Evolutionary conservation across 1,284 basidiomycete species (phyloP).

Genomic region (Afroboletus lepidellus): DNA sequence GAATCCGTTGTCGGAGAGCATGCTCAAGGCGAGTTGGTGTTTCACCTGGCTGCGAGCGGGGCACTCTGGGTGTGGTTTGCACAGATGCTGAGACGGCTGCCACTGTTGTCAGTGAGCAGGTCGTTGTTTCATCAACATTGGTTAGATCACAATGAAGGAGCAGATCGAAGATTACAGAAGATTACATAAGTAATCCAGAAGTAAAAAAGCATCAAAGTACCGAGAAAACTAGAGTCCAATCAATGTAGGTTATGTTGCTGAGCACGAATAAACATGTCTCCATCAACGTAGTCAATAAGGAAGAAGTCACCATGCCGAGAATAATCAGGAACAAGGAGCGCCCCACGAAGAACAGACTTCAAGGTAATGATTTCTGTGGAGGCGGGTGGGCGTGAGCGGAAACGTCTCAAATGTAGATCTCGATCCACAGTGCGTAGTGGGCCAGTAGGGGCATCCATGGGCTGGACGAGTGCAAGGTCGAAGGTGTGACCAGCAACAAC

Average conservation of each 20-base stretch:
- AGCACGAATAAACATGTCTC: neutral
- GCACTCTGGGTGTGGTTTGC: slow-evolving; percentile 32
- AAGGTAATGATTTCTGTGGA: neutral
- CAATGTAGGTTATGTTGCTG: neutral
- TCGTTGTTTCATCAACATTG: too few relatives aligned
- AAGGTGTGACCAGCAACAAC: neutral
- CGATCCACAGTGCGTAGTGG: neutral
- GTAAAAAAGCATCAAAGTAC: too few relatives aligned
- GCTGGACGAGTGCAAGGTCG: neutral
- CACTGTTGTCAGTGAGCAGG: slow-evolving; percentile 71
- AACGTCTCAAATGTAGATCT: neutral
- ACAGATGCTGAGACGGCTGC: slow-evolving; percentile 40
- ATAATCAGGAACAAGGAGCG: neutral
- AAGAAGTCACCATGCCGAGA: neutral
- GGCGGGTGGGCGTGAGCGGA: neutral
- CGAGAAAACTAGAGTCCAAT: neutral
- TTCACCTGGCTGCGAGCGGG: slow-evolving; percentile 32
- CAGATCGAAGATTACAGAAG: too few relatives aligned
- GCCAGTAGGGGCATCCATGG: neutral
- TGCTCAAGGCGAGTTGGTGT: slow-evolving; percentile 54
- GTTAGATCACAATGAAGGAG: too few relatives aligned
- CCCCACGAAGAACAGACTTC: neutral
- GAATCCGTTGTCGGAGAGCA: slow-evolving; percentile 69
- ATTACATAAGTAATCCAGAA: neutral
- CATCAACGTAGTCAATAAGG: neutral